phyloP scores from a whole-genome alignment of 2,329 filamentous ascomycete species.

The Fusarium pseudocircinatum region DNA sequence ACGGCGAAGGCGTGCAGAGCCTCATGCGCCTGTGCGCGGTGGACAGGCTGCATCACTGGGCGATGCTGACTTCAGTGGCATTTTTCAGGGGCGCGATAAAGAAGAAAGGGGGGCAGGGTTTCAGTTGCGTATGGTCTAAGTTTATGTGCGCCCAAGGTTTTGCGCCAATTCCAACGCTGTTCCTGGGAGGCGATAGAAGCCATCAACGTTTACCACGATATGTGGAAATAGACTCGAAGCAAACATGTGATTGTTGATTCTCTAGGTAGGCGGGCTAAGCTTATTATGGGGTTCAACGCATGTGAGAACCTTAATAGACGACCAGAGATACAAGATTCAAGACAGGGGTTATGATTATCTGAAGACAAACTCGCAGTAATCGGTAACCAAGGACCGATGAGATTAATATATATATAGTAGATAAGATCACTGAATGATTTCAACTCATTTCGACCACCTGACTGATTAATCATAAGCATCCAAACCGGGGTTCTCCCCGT shows the following conservation, averaged over 20 bases:
- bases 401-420: constrained; percentile 40
- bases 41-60: constrained; percentile 71
- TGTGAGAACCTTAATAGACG: background rate
- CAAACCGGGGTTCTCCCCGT: constrained; percentile 20
- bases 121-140: constrained; percentile 67
- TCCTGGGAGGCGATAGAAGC: background rate
- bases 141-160: background rate
- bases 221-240: background rate
- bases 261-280: background rate
- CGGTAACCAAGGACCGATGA: constrained; percentile 19
- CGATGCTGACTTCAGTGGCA: constrained; percentile 72
- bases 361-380: constrained; percentile 1
- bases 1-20: constrained; percentile 75
- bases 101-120: constrained; percentile 74
- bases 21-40: constrained; percentile 79
- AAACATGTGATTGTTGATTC: background rate
- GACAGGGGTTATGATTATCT: background rate
- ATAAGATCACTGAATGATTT: constrained; percentile 38
- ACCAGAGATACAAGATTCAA: background rate
- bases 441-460: constrained; percentile 25
- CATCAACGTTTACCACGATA: background rate
- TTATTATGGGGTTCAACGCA: background rate
- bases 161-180: background rate
- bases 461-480: constrained; percentile 39
- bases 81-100: constrained; percentile 73